Conservation (phyloP, 176 grass and related monocot species). For the Metroxylon sagu region DNA sequence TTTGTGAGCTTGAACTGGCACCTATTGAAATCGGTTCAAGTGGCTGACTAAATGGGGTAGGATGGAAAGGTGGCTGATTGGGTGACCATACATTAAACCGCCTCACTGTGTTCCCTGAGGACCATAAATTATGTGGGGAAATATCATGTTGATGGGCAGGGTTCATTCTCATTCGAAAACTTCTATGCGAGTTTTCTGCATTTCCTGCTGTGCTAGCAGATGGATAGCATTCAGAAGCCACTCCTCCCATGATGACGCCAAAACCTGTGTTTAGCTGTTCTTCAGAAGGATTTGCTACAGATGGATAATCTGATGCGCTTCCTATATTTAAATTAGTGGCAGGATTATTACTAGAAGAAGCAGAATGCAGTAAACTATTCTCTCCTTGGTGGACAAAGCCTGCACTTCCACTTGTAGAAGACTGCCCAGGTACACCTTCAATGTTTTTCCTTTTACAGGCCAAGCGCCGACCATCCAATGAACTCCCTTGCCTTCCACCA, state of each 20-base stretch:
- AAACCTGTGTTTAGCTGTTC: conserved; percentile 27
- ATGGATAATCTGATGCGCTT: conserved; percentile 23
- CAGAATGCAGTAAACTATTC: conserved; percentile 30
- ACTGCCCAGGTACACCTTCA: conserved; percentile 43
- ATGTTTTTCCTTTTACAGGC: conserved; percentile 79
- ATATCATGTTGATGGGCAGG: conserved; percentile 21
- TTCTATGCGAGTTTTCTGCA: conserved; percentile 38
- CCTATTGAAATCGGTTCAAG: conserved; percentile 16
- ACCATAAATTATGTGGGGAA: conserved; percentile 30
- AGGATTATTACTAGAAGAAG: conserved; percentile 37
- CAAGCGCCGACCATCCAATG: conserved; percentile 41
- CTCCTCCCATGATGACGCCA: conserved; percentile 19
- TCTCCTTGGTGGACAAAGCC: conserved; percentile 37
- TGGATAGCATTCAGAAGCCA: conserved; percentile 30
- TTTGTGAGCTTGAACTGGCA: conserved; percentile 26
- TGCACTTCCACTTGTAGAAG: conserved; percentile 38
- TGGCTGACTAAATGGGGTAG: no score
- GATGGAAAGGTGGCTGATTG: no score
- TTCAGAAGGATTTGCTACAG: conserved; percentile 29
- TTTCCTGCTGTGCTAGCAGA: conserved; percentile 15
- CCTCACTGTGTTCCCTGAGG: conserved; percentile 32
- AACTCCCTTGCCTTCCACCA: conserved; percentile 44
- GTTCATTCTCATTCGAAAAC: conserved; percentile 48
- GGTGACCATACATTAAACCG: no score
- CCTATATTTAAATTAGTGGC: conserved; percentile 25